Percentiles rank a stretch among this genome's conserved stretches.
Evolutionary conservation across 352 stramenopile genomes (phyloP).

Genomic region (Phytophthora fragariaefolia): DNA sequence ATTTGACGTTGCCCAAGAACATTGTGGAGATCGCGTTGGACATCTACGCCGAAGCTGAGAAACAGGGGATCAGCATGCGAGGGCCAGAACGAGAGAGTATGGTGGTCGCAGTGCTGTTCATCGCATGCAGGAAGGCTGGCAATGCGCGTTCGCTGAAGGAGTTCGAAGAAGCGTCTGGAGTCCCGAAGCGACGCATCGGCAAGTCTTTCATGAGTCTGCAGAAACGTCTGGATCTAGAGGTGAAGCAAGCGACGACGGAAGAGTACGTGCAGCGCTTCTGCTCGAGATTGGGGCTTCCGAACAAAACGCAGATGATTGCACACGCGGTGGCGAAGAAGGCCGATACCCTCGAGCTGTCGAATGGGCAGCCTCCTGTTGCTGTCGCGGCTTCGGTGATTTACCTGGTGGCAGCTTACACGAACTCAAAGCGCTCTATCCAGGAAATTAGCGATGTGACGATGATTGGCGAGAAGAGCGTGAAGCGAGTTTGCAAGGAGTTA

Average conservation of each 20-base stretch:
- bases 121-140: constrained; percentile 71
- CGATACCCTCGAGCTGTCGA: constrained; percentile 66
- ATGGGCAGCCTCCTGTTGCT: constrained; percentile 73
- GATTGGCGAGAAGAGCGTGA: constrained; percentile 86
- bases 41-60: constrained; percentile 73
- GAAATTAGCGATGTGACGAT: constrained; percentile 86
- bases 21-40: constrained; percentile 79
- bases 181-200: constrained; percentile 78
- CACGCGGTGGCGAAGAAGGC: constrained; percentile 80
- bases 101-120: constrained; percentile 70
- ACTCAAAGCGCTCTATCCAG: constrained; percentile 80
- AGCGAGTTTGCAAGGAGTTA: constrained; percentile 86
- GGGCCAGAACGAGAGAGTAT: constrained; percentile 75
- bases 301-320: constrained; percentile 81
- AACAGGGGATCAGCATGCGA: constrained; percentile 67
- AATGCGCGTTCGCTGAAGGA: constrained; percentile 80
- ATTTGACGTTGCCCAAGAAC: constrained; percentile 67
- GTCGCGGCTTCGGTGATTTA: constrained; percentile 85
- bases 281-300: constrained; percentile 72
- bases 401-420: constrained; percentile 81
- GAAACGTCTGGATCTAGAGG: constrained; percentile 62
- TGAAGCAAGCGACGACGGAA: constrained; percentile 71
- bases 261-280: constrained; percentile 84
- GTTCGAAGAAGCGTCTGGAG: constrained; percentile 74
- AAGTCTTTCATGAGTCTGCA: constrained; percentile 82